Evolutionary conservation across 805 yeast species (phyloP).

Genomic region (Cyberlindnera subsufficiens): DNA sequence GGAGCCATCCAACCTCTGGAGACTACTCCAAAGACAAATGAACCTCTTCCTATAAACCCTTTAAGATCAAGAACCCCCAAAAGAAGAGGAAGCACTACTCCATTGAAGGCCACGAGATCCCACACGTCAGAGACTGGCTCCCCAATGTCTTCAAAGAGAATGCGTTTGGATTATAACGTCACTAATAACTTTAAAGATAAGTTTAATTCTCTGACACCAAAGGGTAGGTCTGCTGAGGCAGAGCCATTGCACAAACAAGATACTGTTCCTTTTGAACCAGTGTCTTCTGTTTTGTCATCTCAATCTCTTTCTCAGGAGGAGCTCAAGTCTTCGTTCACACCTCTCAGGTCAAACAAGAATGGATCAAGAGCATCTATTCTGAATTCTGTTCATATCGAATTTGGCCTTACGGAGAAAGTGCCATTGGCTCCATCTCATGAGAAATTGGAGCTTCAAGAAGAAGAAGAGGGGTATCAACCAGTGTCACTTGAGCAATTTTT

Average conservation of each 20-base stretch:
- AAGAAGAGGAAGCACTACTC: constrained; percentile 10
- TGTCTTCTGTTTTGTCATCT: constrained; percentile 1
- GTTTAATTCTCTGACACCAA: constrained; percentile 23
- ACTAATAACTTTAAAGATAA: constrained; percentile 17
- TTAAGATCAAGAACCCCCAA: neutral
- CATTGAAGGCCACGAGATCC: constrained; percentile 21
- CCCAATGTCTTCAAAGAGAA: constrained; percentile 22
- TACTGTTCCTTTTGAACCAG: constrained; percentile 2
- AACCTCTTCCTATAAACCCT: neutral
- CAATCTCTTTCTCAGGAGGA: constrained; percentile 9
- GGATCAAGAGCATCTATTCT: constrained; percentile 11
- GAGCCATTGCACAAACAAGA: neutral
- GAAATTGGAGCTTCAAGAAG: constrained; percentile 1
- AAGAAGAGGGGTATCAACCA: constrained; percentile 15
- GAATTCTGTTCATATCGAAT: constrained; percentile 12
- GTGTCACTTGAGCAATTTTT: constrained; percentile 20
- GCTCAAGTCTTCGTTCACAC: constrained; percentile 20
- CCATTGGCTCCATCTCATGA: constrained; percentile 23
- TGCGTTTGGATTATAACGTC: constrained; percentile 1
- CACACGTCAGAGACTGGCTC: constrained; percentile 27
- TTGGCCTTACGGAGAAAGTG: constrained; percentile 10
- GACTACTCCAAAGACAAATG: neutral
- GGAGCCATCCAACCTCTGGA: neutral
- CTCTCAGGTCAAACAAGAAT: constrained; percentile 15
- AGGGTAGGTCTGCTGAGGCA: constrained; percentile 4